Evolutionary conservation across 192 early-diverging fungal genomes (phyloP), one percentile per base, ranked within the genome.

Genomic region (Chytriomyces confervae): DNA sequence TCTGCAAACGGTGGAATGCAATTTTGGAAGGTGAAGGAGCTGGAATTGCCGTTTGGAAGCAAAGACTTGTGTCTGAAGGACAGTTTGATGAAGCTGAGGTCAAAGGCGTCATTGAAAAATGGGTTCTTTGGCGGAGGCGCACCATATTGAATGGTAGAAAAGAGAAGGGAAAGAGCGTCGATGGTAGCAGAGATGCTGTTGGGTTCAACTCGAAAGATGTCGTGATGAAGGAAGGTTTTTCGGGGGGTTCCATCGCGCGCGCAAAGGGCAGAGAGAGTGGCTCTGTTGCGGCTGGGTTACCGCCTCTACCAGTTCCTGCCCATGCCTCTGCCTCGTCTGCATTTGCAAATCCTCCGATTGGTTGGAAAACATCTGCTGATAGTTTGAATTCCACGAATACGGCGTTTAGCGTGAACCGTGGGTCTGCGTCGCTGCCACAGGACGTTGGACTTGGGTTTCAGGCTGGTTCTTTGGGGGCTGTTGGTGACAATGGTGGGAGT

Each of bases 1-100:
- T 97, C 44, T 93, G 88, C 76, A 90, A 87, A 72, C 74, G 82
- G 23, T 99, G 97, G 97, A 86, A 89, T 50, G 68, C 69, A 7
- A 89, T 94, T 2, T 88, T 97, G 7, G 93, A 96, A 75, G 91
- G 89, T 51, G 91, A 92, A 66, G 87, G 84, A 44, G 77, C 88
- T 1, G 88, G 85, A 50, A 61, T 84, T n/a, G 83, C 85, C 0
- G 79, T 89, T 16, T 89, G 88, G 88, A 88, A 88, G 76, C 47
- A 50, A 27, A 65, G 86, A 11, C 68, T 89, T 46, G 18, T 78
- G 24, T 8, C 51, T 4, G 86, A 89, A 53, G 81, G 81, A 5
- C 88, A 83, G 84, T 84, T 62, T 44, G 64, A 80, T 53, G 82
- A 84, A 20, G 75, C 44, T 6, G 86, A 88, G 70, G 78, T 88